Percentiles rank a stretch among this genome's conserved stretches.
These are phyloP conservation scores for Citrus hindsii DNA, from an alignment of 345 rosid genomes.

Conservation along the genomic window DNA sequence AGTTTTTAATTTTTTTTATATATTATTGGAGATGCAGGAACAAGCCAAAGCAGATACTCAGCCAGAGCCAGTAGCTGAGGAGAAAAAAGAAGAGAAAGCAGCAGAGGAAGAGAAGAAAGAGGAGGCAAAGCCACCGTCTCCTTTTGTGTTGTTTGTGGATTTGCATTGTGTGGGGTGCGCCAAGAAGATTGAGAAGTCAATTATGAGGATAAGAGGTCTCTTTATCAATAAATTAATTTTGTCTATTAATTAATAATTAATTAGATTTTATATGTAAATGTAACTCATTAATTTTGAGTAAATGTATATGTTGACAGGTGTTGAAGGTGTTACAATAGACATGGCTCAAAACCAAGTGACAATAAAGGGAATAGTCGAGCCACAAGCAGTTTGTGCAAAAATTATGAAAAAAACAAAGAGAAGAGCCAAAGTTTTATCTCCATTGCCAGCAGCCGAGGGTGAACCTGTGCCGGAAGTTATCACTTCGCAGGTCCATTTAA, in stretches of 20 bases:
- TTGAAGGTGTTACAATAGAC: conserved; percentile 67
- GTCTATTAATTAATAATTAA: no score
- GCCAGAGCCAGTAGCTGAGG: conserved; percentile 28
- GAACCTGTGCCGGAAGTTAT: conserved; percentile 66
- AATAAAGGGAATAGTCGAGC: conserved; percentile 75
- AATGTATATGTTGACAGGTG: conserved; percentile 45
- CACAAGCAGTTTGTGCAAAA: conserved; percentile 69
- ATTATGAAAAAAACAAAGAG: conserved; percentile 80
- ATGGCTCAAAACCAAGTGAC: conserved; percentile 80
- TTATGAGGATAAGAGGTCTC: conserved; percentile 73
- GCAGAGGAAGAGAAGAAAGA: conserved; percentile 38
- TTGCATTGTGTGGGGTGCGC: conserved; percentile 95
- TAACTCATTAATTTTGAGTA: background rate
- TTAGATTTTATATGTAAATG: no score
- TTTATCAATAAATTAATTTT: background rate
- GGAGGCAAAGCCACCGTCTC: conserved; percentile 58
- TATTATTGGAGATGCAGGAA: conserved; percentile 23
- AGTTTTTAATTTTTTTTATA: background rate
- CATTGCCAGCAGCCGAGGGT: conserved; percentile 66
- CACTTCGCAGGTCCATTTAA: conserved; percentile 49
- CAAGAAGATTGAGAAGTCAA: conserved; percentile 79
- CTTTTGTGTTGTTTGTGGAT: conserved; percentile 67
- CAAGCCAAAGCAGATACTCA: conserved; percentile 35
- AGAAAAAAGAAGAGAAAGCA: conserved; percentile 27
- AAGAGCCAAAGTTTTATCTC: conserved; percentile 73